Evolutionary conservation across 163 green algal genomes (phyloP).

Genomic region (Coccomyxa subellipsoidea): DNA sequence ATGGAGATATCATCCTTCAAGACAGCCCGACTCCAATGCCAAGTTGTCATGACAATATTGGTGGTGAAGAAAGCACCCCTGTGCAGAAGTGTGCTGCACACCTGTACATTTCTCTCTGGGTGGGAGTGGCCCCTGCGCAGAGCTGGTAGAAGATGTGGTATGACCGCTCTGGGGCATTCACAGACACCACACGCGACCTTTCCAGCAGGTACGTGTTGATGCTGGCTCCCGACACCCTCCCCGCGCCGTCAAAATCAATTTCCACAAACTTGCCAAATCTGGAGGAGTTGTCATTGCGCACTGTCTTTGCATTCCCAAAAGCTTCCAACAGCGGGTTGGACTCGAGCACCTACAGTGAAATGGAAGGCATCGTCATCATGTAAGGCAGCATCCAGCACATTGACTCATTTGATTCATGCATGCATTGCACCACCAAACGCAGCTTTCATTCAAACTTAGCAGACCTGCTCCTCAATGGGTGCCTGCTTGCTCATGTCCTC

Average conservation of each 20-base stretch:
- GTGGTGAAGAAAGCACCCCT: not conserved
- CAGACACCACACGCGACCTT: slow-evolving; percentile 81
- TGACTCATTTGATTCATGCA: too few relatives aligned
- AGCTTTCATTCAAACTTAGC: not conserved
- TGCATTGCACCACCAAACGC: not conserved
- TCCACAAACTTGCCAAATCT: slow-evolving; percentile 99
- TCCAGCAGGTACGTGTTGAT: slow-evolving; percentile 98
- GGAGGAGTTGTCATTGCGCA: slow-evolving; percentile 95
- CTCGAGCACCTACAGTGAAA: slow-evolving; percentile 91
- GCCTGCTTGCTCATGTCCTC: slow-evolving; percentile 29
- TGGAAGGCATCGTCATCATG: too few relatives aligned
- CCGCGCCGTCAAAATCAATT: slow-evolving; percentile 84
- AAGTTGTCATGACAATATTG: too few relatives aligned
- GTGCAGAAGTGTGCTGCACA: slow-evolving; percentile 3
- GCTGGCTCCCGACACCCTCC: slow-evolving; percentile 83
- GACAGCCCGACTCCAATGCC: too few relatives aligned
- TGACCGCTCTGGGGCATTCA: slow-evolving; percentile 89
- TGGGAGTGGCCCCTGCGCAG: slow-evolving; percentile 34
- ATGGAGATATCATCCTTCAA: too few relatives aligned
- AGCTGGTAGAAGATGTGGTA: slow-evolving; percentile 99
- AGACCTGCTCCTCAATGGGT: slow-evolving; percentile 63
- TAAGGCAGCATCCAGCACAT: too few relatives aligned
- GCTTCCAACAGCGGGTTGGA: slow-evolving; percentile 97
- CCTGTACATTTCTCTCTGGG: slow-evolving; percentile 27
- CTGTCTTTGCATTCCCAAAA: slow-evolving; percentile 98